These are phyloP conservation scores for Stemphylium vesicarium DNA, from an alignment of 2,329 filamentous ascomycete genomes.

Conservation along the genomic window DNA sequence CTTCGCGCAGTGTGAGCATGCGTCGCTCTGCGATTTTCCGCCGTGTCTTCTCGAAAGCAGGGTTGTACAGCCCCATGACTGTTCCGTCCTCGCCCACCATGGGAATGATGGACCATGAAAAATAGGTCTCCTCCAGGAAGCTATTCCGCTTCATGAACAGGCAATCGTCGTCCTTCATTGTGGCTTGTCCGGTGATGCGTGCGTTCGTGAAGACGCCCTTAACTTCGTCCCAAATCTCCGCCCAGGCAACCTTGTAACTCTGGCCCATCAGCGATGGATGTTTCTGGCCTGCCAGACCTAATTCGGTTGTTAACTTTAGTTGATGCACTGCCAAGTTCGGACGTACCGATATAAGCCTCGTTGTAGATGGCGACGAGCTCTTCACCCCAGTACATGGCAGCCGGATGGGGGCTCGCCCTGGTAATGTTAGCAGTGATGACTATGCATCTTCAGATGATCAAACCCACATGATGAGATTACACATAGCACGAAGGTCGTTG, in stretches of 20 bases:
- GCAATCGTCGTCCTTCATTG: constrained; percentile 83
- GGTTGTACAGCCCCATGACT: constrained; percentile 79
- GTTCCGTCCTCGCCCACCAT: constrained; percentile 75
- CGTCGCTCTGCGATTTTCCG: constrained; percentile 78
- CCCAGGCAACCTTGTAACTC: constrained; percentile 71
- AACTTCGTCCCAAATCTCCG: constrained; percentile 76
- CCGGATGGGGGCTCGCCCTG: constrained; percentile 57
- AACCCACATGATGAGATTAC: constrained; percentile 75
- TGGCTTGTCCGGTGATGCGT: constrained; percentile 73
- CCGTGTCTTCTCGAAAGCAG: constrained; percentile 80
- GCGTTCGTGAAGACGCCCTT: constrained; percentile 72
- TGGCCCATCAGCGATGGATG: constrained; percentile 78
- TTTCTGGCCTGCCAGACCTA: constrained; percentile 72
- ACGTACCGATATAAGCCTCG: constrained; percentile 64
- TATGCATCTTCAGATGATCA: neutral
- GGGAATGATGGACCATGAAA: constrained; percentile 82
- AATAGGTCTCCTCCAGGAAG: constrained; percentile 79
- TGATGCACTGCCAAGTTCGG: neutral
- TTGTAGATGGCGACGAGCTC: constrained; percentile 75
- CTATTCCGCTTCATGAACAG: constrained; percentile 74
- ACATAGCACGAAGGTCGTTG: constrained; percentile 75
- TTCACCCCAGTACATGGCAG: constrained; percentile 80
- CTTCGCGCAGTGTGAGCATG: constrained; percentile 78
- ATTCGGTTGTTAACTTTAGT: constrained; percentile 1
- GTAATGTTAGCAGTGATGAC: constrained; percentile 4